A percentile compares a stretch with the other conserved stretches of the same genome.
Evolutionary conservation across 768 basidiomycete species (phyloP).

Genomic region (Russula abietina): DNA sequence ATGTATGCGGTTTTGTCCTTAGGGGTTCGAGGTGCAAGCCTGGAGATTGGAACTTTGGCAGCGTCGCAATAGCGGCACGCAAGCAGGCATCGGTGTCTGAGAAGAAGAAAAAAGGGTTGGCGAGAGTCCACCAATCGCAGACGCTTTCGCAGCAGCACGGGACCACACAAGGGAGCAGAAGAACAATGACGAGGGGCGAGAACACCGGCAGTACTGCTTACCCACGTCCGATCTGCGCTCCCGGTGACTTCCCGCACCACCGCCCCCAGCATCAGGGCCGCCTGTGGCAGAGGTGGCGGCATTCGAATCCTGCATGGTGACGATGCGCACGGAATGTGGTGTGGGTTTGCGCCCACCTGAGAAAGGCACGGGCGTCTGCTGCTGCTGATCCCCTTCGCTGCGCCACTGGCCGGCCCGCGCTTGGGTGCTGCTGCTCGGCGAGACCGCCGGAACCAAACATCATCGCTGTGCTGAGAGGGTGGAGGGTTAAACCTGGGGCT

Average conservation of each 20-base stretch:
- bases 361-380: slow-evolving; percentile 29
- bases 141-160: slow-evolving; percentile 46
- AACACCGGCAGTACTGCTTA: slow-evolving; percentile 31
- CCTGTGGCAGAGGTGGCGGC: background rate
- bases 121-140: slow-evolving; percentile 32
- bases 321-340: slow-evolving; percentile 76
- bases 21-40: slow-evolving; percentile 65
- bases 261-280: background rate
- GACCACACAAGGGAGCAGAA: slow-evolving; percentile 51
- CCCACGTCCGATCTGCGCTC: slow-evolving; percentile 46
- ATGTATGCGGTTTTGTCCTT: slow-evolving; percentile 52
- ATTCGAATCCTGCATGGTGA: slow-evolving; percentile 50
- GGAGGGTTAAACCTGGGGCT: slow-evolving; percentile 64
- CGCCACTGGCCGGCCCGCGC: background rate
- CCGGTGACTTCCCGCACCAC: slow-evolving; percentile 25
- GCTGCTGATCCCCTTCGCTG: too few relatives aligned
- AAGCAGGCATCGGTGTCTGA: slow-evolving; percentile 29
- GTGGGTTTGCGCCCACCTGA: slow-evolving; percentile 70
- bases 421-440: slow-evolving; percentile 24
- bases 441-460: slow-evolving; percentile 23
- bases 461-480: slow-evolving; percentile 45
- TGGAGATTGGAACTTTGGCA: slow-evolving; percentile 62
- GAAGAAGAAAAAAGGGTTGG: slow-evolving; percentile 44
- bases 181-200: slow-evolving; percentile 16
- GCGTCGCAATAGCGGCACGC: slow-evolving; percentile 28